phyloP scores from a whole-genome alignment of 1,284 basidiomycete genomes.

The Papiliotrema flavescens region DNA sequence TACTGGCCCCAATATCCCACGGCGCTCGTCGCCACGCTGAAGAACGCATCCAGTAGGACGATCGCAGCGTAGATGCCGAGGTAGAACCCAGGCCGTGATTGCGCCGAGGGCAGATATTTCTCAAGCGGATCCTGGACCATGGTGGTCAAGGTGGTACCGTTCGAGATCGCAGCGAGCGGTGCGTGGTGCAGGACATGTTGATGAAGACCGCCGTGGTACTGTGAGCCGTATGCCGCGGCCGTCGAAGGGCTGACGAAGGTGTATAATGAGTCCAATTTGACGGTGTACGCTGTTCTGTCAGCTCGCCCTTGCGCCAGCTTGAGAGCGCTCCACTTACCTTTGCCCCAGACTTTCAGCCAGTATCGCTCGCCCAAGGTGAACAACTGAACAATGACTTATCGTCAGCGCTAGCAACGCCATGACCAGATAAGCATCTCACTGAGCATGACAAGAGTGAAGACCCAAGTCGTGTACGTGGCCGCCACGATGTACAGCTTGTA shows the following conservation, averaged over 20 bases:
- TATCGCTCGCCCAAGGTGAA: slow-evolving; percentile 52
- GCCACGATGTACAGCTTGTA: slow-evolving; percentile 70
- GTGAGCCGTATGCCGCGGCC: slow-evolving; percentile 9
- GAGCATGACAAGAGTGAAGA: slow-evolving; percentile 33
- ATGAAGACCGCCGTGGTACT: slow-evolving; percentile 17
- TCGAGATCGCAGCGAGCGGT: neutral
- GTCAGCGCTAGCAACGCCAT: slow-evolving; percentile 14
- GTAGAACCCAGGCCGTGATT: slow-evolving; percentile 48
- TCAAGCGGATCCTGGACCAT: neutral
- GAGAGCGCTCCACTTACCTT: slow-evolving; percentile 26
- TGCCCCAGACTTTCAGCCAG: slow-evolving; percentile 67
- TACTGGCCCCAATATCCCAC: slow-evolving; percentile 52
- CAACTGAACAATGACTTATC: slow-evolving; percentile 51
- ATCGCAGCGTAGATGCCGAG: slow-evolving; percentile 45
- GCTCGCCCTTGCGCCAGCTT: neutral
- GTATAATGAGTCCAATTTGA: slow-evolving; percentile 20
- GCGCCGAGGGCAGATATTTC: slow-evolving; percentile 42
- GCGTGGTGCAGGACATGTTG: slow-evolving; percentile 31
- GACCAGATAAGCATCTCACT: slow-evolving; percentile 13
- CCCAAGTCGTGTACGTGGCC: slow-evolving; percentile 45
- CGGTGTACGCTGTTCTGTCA: slow-evolving; percentile 27
- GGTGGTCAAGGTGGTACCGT: neutral
- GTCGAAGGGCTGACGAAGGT: slow-evolving; percentile 15
- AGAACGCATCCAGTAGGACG: slow-evolving; percentile 31
- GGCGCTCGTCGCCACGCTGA: slow-evolving; percentile 36